phyloP scores from a whole-genome alignment of 805 yeast species.

The Wickerhamomyces subpelliculosus region DNA sequence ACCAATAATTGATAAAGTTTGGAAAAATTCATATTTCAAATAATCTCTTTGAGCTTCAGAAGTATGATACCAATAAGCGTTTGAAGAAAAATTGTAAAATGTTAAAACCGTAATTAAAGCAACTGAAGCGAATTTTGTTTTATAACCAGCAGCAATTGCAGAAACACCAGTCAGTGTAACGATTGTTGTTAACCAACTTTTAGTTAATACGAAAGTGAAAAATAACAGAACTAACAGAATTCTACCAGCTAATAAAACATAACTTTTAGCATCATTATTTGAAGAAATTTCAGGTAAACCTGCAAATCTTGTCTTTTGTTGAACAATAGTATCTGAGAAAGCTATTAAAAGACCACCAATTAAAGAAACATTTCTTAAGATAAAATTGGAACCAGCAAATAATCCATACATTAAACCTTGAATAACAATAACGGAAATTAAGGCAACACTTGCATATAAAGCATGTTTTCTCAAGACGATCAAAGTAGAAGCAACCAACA shows the following conservation, averaged over 20 bases:
- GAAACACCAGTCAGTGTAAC: slow-evolving; percentile 65
- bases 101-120: slow-evolving; percentile 60
- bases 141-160: slow-evolving; percentile 85
- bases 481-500: slow-evolving; percentile 67
- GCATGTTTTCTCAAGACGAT: slow-evolving; percentile 65
- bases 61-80: slow-evolving; percentile 80
- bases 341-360: slow-evolving; percentile 90
- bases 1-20: slow-evolving; percentile 90
- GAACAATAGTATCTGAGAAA: slow-evolving; percentile 76
- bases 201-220: slow-evolving; percentile 73
- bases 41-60: slow-evolving; percentile 79
- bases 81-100: slow-evolving; percentile 68
- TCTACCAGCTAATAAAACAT: slow-evolving; percentile 82
- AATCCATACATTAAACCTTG: slow-evolving; percentile 90
- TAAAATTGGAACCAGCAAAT: slow-evolving; percentile 71
- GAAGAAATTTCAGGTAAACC: slow-evolving; percentile 46
- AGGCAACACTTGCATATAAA: slow-evolving; percentile 60
- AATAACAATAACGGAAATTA: slow-evolving; percentile 62
- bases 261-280: slow-evolving; percentile 66
- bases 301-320: slow-evolving; percentile 52
- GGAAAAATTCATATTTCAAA: slow-evolving; percentile 88
- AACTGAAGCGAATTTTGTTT: slow-evolving; percentile 82
- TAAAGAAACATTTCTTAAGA: slow-evolving; percentile 81
- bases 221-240: slow-evolving; percentile 78
- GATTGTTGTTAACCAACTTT: slow-evolving; percentile 61